Evolutionary conservation across 305 asterid species (phyloP).

Genomic region (Solanum hybrid): DNA sequence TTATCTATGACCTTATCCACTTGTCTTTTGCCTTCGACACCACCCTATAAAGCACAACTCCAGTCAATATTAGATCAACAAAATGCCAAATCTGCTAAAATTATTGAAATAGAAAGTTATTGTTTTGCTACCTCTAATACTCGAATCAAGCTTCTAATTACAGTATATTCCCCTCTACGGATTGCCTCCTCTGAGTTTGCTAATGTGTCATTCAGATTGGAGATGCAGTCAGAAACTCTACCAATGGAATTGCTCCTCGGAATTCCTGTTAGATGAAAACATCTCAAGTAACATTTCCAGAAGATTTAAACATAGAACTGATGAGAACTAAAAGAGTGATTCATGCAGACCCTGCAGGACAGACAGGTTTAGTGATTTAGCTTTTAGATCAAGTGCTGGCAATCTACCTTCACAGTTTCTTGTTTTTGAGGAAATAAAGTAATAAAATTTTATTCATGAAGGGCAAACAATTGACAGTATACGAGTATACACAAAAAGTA

Average conservation of each 20-base stretch:
- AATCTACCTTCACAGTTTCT: not conserved
- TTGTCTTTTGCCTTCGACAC: slow-evolving; percentile 96
- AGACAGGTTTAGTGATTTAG: not conserved
- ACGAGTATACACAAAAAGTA: not conserved
- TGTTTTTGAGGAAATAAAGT: not conserved
- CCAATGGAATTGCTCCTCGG: slow-evolving; percentile 81
- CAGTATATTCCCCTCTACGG: slow-evolving; percentile 91
- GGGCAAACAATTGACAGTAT: not conserved
- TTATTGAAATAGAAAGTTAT: slow-evolving; percentile 14
- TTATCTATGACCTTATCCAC: slow-evolving; percentile 94
- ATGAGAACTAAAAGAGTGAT: not conserved
- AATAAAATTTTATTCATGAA: not conserved
- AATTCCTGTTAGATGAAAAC: slow-evolving; percentile 43
- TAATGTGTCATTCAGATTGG: slow-evolving; percentile 50
- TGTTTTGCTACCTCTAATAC: slow-evolving; percentile 72
- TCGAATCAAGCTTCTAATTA: slow-evolving; percentile 92
- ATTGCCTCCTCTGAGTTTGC: slow-evolving; percentile 82
- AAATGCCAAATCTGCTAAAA: slow-evolving; percentile 12
- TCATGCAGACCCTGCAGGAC: not conserved
- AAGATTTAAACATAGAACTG: slow-evolving; percentile 1
- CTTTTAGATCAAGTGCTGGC: not conserved
- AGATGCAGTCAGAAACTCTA: slow-evolving; percentile 57
- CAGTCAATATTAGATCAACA: slow-evolving; percentile 38
- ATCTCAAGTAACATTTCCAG: slow-evolving; percentile 12
- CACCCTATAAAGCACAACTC: slow-evolving; percentile 63